phyloP scores from a whole-genome alignment of 495 filamentous ascomycete genomes.

The Lophium mytilinum region DNA sequence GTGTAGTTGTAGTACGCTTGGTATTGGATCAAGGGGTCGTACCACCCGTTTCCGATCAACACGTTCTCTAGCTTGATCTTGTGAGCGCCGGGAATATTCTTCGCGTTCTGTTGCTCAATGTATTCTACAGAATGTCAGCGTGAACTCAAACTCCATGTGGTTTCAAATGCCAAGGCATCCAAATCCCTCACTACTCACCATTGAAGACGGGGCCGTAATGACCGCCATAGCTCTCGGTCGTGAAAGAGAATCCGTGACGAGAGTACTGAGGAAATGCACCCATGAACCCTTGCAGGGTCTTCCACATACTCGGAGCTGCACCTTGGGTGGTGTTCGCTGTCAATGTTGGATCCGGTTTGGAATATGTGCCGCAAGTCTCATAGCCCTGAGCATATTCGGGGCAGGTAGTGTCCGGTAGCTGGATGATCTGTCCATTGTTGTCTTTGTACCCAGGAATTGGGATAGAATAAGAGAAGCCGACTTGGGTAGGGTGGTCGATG shows the following conservation, averaged over 20 bases:
- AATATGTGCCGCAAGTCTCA: slow-evolving; percentile 55
- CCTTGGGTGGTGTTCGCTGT: slow-evolving; percentile 62
- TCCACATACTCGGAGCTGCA: slow-evolving; percentile 58
- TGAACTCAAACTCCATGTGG: neutral
- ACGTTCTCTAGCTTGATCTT: slow-evolving; percentile 49
- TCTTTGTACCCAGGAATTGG: slow-evolving; percentile 44
- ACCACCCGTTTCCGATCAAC: slow-evolving; percentile 53
- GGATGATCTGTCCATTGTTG: slow-evolving; percentile 31
- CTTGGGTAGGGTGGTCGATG: slow-evolving; percentile 36
- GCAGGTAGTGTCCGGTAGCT: slow-evolving; percentile 46
- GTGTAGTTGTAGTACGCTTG: slow-evolving; percentile 59
- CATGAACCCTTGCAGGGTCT: slow-evolving; percentile 62
- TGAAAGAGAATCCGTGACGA: slow-evolving; percentile 36
- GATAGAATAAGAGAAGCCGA: slow-evolving; percentile 40
- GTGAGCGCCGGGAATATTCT: slow-evolving; percentile 41
- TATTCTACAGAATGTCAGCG: slow-evolving; percentile 29
- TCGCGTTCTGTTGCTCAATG: slow-evolving; percentile 57
- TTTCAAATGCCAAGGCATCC: slow-evolving; percentile 5
- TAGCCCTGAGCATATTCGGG: slow-evolving; percentile 44
- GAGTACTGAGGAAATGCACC: slow-evolving; percentile 57
- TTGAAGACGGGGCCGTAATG: slow-evolving; percentile 48
- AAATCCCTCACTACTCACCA: slow-evolving; percentile 36
- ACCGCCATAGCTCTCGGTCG: slow-evolving; percentile 43
- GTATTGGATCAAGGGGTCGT: slow-evolving; percentile 52
- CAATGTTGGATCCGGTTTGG: slow-evolving; percentile 42